Base-by-base conservation (phyloP, 495 filamentous ascomycete genomes). In the Penicillium parvum region DNA sequence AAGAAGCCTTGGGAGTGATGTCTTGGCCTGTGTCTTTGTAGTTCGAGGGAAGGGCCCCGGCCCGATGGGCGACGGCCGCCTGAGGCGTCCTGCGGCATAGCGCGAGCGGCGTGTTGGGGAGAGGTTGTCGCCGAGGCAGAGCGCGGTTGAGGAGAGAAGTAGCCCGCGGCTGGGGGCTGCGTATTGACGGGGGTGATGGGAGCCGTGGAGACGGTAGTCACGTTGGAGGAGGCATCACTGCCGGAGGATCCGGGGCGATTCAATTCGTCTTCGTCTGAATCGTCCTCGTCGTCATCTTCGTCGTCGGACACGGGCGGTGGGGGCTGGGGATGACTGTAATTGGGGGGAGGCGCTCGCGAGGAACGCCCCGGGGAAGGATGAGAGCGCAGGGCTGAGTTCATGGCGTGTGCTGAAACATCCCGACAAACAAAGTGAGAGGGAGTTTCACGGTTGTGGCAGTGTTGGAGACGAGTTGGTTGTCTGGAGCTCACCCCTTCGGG, bases 1-100 rank as follows among this genome's bases (percentile, higher is more conserved):
- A 95, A 96, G 66, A 88, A 83, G 42, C 90, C 90, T 52, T 90
- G 87, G 15, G 83, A 90, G 52, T 90, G 82, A 57, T 84, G 79
- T 45, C 81, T 68, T 10, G 67, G 65, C 14, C 73, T 68, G 45
- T 75, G 72, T 34, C 61, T 55, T 36, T 58, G 60, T 23, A 65
- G 39, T 28, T 71, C 73, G 15, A 60, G 23, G 26, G 66, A 68
- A 32, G 50, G 56, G 14, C 49, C 59, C 37, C 72, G 69, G 32
- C 67, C 66, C 28, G 68, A 72, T 16, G 65, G 62, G 47, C 60
- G 61, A 19, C 67, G 57, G 23, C 55, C 54, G 12, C 23, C 10
- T 15, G 65, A 56, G 15, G 53, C 52, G 21, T 75, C 66, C n/a
- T 63, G 61, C 37, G 69, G 61, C 63, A 72, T 70, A 26, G 56